Percentiles rank a stretch among this genome's conserved stretches.
These are phyloP conservation scores for Aureobasidium leucospermi DNA, from an alignment of 2,329 filamentous ascomycete genomes.

Conservation along the genomic window DNA sequence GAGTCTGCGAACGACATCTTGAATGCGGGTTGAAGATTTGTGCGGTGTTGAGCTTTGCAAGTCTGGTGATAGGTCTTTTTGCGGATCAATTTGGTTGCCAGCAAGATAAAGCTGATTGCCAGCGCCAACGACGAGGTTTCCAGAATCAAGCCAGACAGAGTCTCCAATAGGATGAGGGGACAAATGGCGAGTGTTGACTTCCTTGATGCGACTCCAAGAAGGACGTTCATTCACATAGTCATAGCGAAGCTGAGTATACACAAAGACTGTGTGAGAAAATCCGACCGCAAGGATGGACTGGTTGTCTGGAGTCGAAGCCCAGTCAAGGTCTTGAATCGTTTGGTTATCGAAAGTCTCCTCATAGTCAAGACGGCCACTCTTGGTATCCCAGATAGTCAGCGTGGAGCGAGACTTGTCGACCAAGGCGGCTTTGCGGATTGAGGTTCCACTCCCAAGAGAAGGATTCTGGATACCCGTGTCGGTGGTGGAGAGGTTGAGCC, in stretches of 20 bases:
- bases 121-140: slow-evolving; percentile 77
- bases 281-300: slow-evolving; percentile 90
- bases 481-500: slow-evolving; percentile 73
- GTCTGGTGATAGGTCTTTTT: slow-evolving; percentile 52
- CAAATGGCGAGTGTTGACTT: slow-evolving; percentile 71
- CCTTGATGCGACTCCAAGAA: slow-evolving; percentile 80
- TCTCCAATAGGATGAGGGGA: slow-evolving; percentile 80
- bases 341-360: slow-evolving; percentile 55
- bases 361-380: slow-evolving; percentile 73
- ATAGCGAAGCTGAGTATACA: slow-evolving; percentile 82
- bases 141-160: slow-evolving; percentile 81
- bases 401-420: slow-evolving; percentile 66
- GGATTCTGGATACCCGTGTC: slow-evolving; percentile 69
- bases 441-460: slow-evolving; percentile 75
- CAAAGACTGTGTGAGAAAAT: slow-evolving; percentile 74
- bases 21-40: slow-evolving; percentile 58
- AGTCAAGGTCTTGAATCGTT: slow-evolving; percentile 78
- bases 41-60: slow-evolving; percentile 44
- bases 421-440: slow-evolving; percentile 76
- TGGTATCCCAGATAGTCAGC: slow-evolving; percentile 86
- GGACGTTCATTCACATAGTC: slow-evolving; percentile 83
- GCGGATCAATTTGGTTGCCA: slow-evolving; percentile 63
- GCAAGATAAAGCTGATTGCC: slow-evolving; percentile 88
- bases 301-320: slow-evolving; percentile 84
- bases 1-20: slow-evolving; percentile 70